Conservation (phyloP, 805 yeast species). For the Vanderwaltozyma yarrowii region DNA sequence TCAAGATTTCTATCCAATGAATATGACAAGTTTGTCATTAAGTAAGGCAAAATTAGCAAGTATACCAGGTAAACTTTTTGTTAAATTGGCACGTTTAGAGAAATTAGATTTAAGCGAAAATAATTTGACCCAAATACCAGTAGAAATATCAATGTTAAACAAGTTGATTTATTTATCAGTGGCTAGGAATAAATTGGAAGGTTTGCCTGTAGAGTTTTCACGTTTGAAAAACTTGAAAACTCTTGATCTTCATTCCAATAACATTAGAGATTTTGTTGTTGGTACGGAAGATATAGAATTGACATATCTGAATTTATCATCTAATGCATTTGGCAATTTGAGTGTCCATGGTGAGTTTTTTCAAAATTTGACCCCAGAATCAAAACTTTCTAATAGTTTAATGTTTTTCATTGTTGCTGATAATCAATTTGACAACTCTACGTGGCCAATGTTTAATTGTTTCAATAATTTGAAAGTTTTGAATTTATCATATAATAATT, state of each 20-base stretch:
- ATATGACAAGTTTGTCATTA: slow-evolving; percentile 62
- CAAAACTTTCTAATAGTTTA: slow-evolving; percentile 39
- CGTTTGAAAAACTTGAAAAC: slow-evolving; percentile 46
- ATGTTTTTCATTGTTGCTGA: slow-evolving; percentile 61
- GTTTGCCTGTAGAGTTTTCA: slow-evolving; percentile 59
- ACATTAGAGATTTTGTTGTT: slow-evolving; percentile 56
- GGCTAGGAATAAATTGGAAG: slow-evolving; percentile 62
- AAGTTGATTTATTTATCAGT: slow-evolving; percentile 58
- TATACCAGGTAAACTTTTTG: slow-evolving; percentile 53
- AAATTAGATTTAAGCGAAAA: slow-evolving; percentile 71
- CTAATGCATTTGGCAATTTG: slow-evolving; percentile 48
- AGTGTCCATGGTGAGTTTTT: slow-evolving; percentile 21
- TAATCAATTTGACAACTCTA: slow-evolving; percentile 70
- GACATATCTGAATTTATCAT: slow-evolving; percentile 55
- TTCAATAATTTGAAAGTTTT: slow-evolving; percentile 49
- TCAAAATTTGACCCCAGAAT: slow-evolving; percentile 27
- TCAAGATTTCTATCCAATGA: slow-evolving; percentile 39
- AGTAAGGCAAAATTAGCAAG: slow-evolving; percentile 76
- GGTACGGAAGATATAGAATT: slow-evolving; percentile 60
- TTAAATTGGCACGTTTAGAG: slow-evolving; percentile 54
- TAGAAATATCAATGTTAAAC: slow-evolving; percentile 48
- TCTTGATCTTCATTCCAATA: slow-evolving; percentile 78
- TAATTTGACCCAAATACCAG: slow-evolving; percentile 68
- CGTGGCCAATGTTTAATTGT: slow-evolving; percentile 55
- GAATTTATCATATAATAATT: slow-evolving; percentile 75